These are phyloP conservation scores for Yamadazyma oceani DNA, from an alignment of 1,139 yeast genomes.

Conservation along the genomic window DNA sequence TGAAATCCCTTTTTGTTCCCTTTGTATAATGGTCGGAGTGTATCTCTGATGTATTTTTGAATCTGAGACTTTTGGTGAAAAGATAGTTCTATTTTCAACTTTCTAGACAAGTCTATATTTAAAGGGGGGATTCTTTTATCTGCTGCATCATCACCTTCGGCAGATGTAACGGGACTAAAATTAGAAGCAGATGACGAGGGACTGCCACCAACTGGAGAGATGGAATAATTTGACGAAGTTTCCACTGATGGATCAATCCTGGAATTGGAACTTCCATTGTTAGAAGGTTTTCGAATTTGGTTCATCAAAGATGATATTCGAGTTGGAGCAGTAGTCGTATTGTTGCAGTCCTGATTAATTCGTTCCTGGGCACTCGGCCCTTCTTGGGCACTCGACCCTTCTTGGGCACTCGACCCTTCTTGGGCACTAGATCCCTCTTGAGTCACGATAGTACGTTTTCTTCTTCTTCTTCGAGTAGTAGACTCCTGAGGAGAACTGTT, in stretches of 20 bases:
- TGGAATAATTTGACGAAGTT: constrained; percentile 8
- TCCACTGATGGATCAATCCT: constrained; percentile 4
- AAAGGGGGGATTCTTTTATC: constrained; percentile 2
- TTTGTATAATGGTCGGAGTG: constrained; percentile 49
- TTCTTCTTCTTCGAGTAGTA: constrained; percentile 23
- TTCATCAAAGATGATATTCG: constrained; percentile 28
- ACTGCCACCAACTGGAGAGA: constrained; percentile 13
- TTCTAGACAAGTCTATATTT: not conserved
- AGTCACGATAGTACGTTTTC: constrained; percentile 20
- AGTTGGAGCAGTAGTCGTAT: constrained; percentile 7
- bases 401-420: too few species aligned
- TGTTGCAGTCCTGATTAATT: too few species aligned
- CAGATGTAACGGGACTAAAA: constrained; percentile 11
- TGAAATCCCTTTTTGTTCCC: constrained; percentile 18
- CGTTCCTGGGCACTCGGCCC: too few species aligned
- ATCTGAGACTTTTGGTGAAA: constrained; percentile 49
- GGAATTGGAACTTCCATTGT: constrained; percentile 4
- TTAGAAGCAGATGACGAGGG: constrained; percentile 11
- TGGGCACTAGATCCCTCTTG: constrained; percentile 7
- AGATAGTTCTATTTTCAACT: constrained; percentile 22
- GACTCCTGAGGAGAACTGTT: constrained; percentile 5
- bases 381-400: not conserved
- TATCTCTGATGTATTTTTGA: constrained; percentile 53
- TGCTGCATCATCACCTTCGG: constrained; percentile 8
- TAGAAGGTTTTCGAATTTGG: constrained; percentile 23